Evolutionary conservation across 176 grass and related monocot genomes (phyloP).

Genomic region (Carex myosuroides): DNA sequence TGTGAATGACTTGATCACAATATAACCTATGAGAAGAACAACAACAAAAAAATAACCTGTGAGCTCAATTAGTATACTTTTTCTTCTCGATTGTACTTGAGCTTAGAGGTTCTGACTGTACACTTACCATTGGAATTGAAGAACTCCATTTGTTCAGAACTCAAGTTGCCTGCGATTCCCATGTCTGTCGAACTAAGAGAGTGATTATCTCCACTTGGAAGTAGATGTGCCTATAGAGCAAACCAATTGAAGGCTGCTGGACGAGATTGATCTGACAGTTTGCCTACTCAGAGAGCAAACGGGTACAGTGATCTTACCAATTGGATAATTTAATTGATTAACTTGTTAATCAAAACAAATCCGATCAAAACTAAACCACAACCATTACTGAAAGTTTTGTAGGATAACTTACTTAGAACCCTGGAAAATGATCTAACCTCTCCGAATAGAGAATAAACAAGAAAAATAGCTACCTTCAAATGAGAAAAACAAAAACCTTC

Average conservation of each 20-base stretch:
- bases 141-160: slow-evolving; percentile 52
- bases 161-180: slow-evolving; percentile 38
- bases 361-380: not conserved
- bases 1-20: slow-evolving; percentile 73
- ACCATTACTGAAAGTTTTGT: not conserved
- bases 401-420: not conserved
- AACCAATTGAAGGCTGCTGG: not conserved
- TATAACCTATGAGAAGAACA: slow-evolving; percentile 44
- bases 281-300: not conserved
- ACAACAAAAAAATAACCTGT: not conserved
- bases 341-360: not conserved
- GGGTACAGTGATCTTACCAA: not conserved
- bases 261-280: not conserved
- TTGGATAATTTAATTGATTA: not conserved
- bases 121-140: slow-evolving; percentile 59
- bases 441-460: not conserved
- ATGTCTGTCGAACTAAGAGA: slow-evolving; percentile 5
- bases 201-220: not conserved
- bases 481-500: not conserved
- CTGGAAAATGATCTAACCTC: not conserved
- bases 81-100: not conserved
- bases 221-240: not conserved
- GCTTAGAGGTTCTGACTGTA: not conserved
- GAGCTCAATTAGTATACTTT: not conserved
- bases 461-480: not conserved